Conservation (phyloP, 768 basidiomycete species). For the Amyloporia xantha region DNA sequence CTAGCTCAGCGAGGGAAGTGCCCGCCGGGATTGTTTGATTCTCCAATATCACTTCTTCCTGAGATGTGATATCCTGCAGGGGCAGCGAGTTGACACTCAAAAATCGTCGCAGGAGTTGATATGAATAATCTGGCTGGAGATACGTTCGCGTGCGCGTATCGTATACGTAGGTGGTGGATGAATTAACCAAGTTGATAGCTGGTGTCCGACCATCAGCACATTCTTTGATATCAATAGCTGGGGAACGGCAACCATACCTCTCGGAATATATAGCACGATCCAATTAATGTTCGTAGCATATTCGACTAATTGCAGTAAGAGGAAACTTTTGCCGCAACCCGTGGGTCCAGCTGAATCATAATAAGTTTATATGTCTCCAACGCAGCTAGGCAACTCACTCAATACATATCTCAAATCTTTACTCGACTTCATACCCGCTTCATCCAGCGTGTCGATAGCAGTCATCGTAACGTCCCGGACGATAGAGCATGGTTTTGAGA, state of each 20-base stretch:
- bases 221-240: background rate
- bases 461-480: conserved; percentile 62
- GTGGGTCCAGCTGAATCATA: conserved; percentile 51
- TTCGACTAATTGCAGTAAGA: conserved; percentile 71
- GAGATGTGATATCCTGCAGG: conserved; percentile 36
- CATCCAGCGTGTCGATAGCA: conserved; percentile 44
- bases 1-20: conserved; percentile 45
- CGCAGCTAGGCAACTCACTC: conserved; percentile 39
- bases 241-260: too few species aligned
- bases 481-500: conserved; percentile 67
- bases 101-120: conserved; percentile 57
- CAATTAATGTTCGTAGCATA: conserved; percentile 60
- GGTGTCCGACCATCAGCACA: background rate
- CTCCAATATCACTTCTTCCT: conserved; percentile 13
- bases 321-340: conserved; percentile 78
- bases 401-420: conserved; percentile 50
- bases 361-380: conserved; percentile 2
- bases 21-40: conserved; percentile 40
- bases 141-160: conserved; percentile 74
- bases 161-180: conserved; percentile 65
- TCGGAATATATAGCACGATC: conserved; percentile 82
- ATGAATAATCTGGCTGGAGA: conserved; percentile 59
- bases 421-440: conserved; percentile 44
- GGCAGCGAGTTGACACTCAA: conserved; percentile 47
- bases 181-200: conserved; percentile 64